Evolutionary conservation across 106 monocot species (phyloP).

Genomic region (Ottelia alismoides): DNA sequence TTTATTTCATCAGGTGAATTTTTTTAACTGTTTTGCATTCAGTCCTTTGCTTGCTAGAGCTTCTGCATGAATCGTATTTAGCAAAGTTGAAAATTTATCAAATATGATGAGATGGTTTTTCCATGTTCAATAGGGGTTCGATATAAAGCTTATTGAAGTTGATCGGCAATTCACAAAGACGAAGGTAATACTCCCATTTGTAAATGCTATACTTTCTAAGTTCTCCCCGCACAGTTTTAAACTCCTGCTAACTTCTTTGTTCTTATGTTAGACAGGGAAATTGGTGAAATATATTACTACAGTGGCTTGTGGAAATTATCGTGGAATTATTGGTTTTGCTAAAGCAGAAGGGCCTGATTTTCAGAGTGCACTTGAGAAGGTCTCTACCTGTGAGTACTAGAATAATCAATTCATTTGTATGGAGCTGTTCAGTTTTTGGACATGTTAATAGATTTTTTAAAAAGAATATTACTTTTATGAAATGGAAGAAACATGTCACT

Average conservation of each 20-base stretch:
- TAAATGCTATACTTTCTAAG: too few species aligned
- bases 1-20: not conserved
- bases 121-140: not conserved
- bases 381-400: too few species aligned
- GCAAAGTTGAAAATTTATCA: not conserved
- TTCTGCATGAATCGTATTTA: not conserved
- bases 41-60: not conserved
- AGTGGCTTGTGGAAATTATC: slow-evolving; percentile 8
- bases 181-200: too few species aligned
- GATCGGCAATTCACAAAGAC: not conserved
- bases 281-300: not conserved
- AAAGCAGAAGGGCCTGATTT: slow-evolving; percentile 3
- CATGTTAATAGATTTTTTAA: too few species aligned
- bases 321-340: slow-evolving; percentile 3
- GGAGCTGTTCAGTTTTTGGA: too few species aligned
- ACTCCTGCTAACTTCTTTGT: too few species aligned
- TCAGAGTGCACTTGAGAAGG: not conserved
- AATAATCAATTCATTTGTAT: too few species aligned
- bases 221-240: too few species aligned
- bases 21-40: too few species aligned
- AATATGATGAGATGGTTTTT: not conserved
- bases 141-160: slow-evolving; percentile 4
- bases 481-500: too few species aligned
- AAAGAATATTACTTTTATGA: too few species aligned
- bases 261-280: too few species aligned